Percentiles rank a stretch among this genome's conserved stretches.
Conservation (phyloP, 2,329 filamentous ascomycete genomes). For the Lomentospora prolificans region DNA sequence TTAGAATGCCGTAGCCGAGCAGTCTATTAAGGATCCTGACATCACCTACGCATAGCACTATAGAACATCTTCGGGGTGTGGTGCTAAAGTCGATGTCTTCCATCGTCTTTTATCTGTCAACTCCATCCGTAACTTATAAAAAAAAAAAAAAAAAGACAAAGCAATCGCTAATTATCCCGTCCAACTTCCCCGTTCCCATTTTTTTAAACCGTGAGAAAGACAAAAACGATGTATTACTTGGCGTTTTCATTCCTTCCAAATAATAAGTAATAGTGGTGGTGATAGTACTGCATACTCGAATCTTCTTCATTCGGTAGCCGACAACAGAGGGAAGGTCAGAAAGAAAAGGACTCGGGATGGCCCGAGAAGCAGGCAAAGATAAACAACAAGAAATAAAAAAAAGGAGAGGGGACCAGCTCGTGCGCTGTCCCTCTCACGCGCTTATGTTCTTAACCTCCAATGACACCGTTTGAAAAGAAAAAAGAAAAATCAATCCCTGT, state of each 20-base stretch:
- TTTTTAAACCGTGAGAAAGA: background rate
- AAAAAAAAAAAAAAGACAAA: background rate
- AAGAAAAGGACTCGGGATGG: too few species aligned
- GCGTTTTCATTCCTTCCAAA: background rate
- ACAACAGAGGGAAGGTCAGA: background rate
- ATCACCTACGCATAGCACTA: too few species aligned
- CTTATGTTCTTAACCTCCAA: background rate
- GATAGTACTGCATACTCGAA: background rate
- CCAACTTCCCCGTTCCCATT: background rate
- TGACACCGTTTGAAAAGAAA: constrained; percentile 8
- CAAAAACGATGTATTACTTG: background rate
- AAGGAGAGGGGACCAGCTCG: background rate
- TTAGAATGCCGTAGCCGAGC: too few species aligned
- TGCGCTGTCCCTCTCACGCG: background rate
- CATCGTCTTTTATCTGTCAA: background rate
- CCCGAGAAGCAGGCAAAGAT: too few species aligned
- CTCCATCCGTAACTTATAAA: background rate
- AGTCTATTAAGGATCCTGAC: too few species aligned
- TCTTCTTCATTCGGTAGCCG: background rate
- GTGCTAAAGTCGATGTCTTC: background rate
- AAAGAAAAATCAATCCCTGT: constrained; percentile 9
- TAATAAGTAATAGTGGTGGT: background rate
- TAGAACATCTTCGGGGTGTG: too few species aligned
- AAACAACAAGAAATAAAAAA: background rate
- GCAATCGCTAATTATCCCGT: background rate